phyloP scores from a whole-genome alignment of 2,329 filamentous ascomycete species.

The Daldinia eschscholtzii region DNA sequence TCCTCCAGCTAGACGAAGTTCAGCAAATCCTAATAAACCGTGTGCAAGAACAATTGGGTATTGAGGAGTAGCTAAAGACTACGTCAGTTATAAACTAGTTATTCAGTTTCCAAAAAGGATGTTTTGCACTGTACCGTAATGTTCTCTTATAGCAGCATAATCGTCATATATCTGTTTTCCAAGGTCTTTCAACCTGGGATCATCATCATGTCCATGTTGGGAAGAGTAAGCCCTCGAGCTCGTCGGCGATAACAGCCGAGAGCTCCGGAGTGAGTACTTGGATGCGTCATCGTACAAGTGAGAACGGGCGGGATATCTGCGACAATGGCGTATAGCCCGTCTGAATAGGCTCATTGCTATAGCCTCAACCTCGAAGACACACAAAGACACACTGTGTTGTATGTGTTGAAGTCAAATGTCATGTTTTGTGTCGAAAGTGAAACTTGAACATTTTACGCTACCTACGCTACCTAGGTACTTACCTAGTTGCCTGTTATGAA shows the following conservation, averaged over 20 bases:
- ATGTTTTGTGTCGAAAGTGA: background rate
- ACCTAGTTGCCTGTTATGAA: background rate
- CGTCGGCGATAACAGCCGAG: background rate
- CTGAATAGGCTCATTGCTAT: slow-evolving; percentile 36
- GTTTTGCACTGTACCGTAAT: slow-evolving; percentile 56
- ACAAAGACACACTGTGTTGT: background rate
- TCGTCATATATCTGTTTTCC: slow-evolving; percentile 61
- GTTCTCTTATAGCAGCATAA: slow-evolving; percentile 60
- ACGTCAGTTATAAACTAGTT: slow-evolving; percentile 30
- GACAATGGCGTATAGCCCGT: slow-evolving; percentile 22
- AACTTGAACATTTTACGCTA: background rate
- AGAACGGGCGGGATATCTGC: slow-evolving; percentile 1
- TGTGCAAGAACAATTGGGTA: slow-evolving; percentile 75
- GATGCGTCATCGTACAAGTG: background rate
- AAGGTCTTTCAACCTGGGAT: slow-evolving; percentile 58
- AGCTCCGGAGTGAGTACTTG: background rate
- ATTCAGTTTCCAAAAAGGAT: too few relatives aligned
- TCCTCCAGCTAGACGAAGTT: slow-evolving; percentile 63
- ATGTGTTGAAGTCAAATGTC: background rate
- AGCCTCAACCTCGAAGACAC: background rate
- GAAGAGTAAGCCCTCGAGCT: slow-evolving; percentile 34
- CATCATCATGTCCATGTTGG: slow-evolving; percentile 46
- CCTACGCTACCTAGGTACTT: too few relatives aligned
- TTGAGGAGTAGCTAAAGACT: slow-evolving; percentile 64
- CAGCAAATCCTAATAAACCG: slow-evolving; percentile 73